Evolutionary conservation across 106 monocot species (phyloP), one percentile per base, ranked within the genome.

Genomic region (Apostasia ramifera): DNA sequence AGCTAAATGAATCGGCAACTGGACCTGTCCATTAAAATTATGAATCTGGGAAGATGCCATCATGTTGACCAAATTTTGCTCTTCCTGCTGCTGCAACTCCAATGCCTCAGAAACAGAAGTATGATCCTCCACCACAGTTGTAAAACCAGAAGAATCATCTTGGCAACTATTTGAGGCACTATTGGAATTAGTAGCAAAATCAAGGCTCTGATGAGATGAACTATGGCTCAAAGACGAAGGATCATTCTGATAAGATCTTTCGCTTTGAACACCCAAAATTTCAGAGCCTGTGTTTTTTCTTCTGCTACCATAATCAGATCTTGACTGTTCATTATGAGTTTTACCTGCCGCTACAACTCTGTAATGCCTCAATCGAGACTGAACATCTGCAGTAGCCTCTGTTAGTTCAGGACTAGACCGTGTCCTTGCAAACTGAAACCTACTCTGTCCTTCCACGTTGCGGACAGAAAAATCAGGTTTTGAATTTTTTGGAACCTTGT

Each of bases 341-440:
- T 91, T 83, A 11, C 57, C 70, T n/a, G 61, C 61, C 42, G 83
- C 78, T 48, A 67, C 41, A 26, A 73, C 64, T 75, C 66, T 70
- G 57, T n/a, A 68, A 52, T 13, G 82, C 55, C 76, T 81, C 5
- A 61, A 73, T 58, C 49, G 57, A 68, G 80, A 71, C 1, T 64
- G 66, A 66, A 59, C 61, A 8, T 74, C 78, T 13, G 66, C 37
- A 59, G 85, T 79, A 55, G 90, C 39, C 54, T 81, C 83, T 38
- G 80, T 82, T 57, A 95, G 74, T 42, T 86, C 88, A 53, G 95
- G 91, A 73, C 88, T 95, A 12, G 95, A 95, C 11, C 62, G 86
- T 40, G 91, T 89, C 77, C 95, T 86, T 47, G 78, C 74, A 76
- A 95, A 88, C 5, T 77, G 81, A 63, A 78, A 82, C 60, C 78